Base-by-base conservation (phyloP, 2,329 filamentous ascomycete genomes). In the Botrytis fabae region DNA sequence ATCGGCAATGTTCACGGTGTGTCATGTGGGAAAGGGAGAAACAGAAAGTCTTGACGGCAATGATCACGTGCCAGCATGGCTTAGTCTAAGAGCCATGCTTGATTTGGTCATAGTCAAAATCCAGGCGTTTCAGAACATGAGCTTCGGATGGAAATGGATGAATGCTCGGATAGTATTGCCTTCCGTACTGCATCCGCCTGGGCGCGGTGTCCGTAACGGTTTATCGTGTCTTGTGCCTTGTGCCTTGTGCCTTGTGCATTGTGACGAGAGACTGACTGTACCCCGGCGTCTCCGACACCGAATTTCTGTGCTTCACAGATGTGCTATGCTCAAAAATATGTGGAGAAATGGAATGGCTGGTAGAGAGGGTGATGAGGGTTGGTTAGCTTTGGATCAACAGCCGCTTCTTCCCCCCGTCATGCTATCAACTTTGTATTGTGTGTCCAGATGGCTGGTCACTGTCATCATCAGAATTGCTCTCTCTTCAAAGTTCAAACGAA, bases 51-150 rank as follows among this genome's bases (percentile, higher is more conserved):
- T n/a, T 46, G 28, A 42, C 9, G 16, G 8, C n/a, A 38, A 22
- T 38, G 8, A n/a, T 57, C 69, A 71, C 69, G 61, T 71, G 69
- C 1, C 2, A 5, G 16, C 4, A 57, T 42, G 25, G 12, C 14
- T 8, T 44, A 40, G 32, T 51, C 46, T 16, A 54, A 25, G 48
- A 57, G 32, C 48, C n/a, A 22, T 25, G 25, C 25, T 35, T 35
- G 18, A 40, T 54, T 54, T 68, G 64, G 46, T 14, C 14, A 54
- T 28, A 54, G 35, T 40, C n/a, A 14, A n/a, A n/a, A n/a, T n/a
- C n/a, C n/a, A 32, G n/a, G 22, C 28, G 64, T 66, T 66, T 66
- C 64, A 54, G n/a, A 20, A 66, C 16, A 42, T 42, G 40, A 68
- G 35, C 35, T 28, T 54, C 14, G 18, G 35, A 42, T 57, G 64